Evolutionary conservation across 345 rosid species (phyloP).

Genomic region (Salix arbutifolia): DNA sequence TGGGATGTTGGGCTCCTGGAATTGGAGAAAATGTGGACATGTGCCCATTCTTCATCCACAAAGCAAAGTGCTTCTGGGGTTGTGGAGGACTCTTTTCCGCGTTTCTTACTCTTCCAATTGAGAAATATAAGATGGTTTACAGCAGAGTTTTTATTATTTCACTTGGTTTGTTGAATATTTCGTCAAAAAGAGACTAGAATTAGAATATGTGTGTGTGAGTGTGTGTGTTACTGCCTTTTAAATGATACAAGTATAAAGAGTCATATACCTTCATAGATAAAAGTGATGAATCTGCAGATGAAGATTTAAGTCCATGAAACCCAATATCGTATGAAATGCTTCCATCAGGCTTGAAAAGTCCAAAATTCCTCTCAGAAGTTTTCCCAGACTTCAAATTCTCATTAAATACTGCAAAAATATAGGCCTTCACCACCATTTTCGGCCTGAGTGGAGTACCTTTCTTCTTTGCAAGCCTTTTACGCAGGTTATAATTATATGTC

Average conservation of each 20-base stretch:
- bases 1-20: neutral
- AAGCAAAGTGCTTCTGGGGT: neutral
- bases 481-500: conserved; percentile 80
- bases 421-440: conserved; percentile 62
- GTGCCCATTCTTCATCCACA: neutral
- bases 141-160: too few species aligned
- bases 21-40: neutral
- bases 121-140: neutral
- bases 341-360: conserved; percentile 91
- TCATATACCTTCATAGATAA: conserved; percentile 62
- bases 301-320: conserved; percentile 65
- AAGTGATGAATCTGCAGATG: conserved; percentile 45
- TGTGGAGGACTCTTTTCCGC: neutral
- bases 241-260: conserved; percentile 7
- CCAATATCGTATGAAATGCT: conserved; percentile 84
- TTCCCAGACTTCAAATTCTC: conserved; percentile 76
- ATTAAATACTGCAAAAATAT: conserved; percentile 84
- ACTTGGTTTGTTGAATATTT: neutral
- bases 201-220: too few species aligned
- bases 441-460: conserved; percentile 96
- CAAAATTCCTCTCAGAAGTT: conserved; percentile 86
- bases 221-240: neutral
- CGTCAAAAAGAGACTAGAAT: neutral
- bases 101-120: neutral
- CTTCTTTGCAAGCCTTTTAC: conserved; percentile 88